A percentile compares a stretch with the other conserved stretches of the same genome.
Conservation (phyloP, 139 green algal genomes). For the Nannochloris sp. region DNA sequence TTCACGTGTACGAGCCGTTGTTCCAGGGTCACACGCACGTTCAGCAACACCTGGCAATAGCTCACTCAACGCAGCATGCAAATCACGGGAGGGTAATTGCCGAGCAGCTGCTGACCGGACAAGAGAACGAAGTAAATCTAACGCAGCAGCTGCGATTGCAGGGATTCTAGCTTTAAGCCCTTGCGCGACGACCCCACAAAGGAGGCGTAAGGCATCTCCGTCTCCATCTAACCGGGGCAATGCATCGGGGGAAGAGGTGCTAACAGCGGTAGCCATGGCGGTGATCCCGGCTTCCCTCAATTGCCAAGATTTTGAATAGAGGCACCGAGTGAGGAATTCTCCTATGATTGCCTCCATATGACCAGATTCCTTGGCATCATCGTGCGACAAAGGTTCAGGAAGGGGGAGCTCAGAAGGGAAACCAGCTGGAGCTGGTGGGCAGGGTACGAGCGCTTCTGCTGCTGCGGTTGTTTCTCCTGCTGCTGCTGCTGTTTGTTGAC, state of each 20-base stretch:
- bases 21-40: conserved; percentile 62
- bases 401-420: conserved; percentile 63
- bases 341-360: conserved; percentile 55
- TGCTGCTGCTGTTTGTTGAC: conserved; percentile 2
- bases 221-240: conserved; percentile 1
- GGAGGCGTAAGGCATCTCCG: conserved; percentile 13
- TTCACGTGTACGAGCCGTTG: conserved; percentile 26
- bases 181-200: conserved; percentile 8
- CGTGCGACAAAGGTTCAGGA: conserved; percentile 50
- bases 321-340: conserved; percentile 57
- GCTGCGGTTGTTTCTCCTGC: not conserved
- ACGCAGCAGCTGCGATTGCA: conserved; percentile 40
- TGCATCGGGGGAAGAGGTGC: not conserved
- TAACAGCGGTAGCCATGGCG: not conserved
- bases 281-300: conserved; percentile 68
- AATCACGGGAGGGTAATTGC: conserved; percentile 10
- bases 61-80: conserved; percentile 23
- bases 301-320: conserved; percentile 76
- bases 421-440: conserved; percentile 23
- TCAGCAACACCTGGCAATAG: conserved; percentile 67
- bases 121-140: conserved; percentile 35
- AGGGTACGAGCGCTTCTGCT: not conserved
- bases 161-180: conserved; percentile 45
- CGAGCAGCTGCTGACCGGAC: conserved; percentile 14
- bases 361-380: conserved; percentile 41